phyloP scores from a whole-genome alignment of 331 rosid species.

The Quercus lobata region DNA sequence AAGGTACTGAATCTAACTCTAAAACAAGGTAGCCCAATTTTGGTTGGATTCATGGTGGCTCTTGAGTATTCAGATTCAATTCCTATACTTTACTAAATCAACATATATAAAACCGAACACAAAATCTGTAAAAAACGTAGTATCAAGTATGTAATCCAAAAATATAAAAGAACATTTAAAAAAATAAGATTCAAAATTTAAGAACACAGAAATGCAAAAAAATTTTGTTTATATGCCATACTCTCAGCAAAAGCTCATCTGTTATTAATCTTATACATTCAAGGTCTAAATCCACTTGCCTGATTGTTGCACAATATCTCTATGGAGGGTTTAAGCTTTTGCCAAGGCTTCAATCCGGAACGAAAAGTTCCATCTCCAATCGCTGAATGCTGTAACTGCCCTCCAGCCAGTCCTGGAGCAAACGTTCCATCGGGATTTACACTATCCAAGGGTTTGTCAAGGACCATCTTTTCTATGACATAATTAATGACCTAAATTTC shows the following conservation, averaged over 20 bases:
- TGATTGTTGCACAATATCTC: constrained; percentile 95
- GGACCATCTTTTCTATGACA: constrained; percentile 91
- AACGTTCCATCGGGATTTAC: constrained; percentile 57
- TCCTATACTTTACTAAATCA: not conserved
- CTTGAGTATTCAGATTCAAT: not conserved
- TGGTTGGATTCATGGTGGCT: not conserved
- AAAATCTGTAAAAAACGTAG: too few species aligned
- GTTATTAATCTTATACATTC: not conserved
- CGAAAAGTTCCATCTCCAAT: constrained; percentile 83
- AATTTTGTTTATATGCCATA: not conserved
- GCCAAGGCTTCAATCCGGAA: constrained; percentile 84
- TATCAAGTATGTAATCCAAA: too few species aligned
- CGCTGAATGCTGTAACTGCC: constrained; percentile 44
- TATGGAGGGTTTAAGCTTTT: constrained; percentile 81
- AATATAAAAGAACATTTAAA: not conserved
- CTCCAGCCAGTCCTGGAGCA: constrained; percentile 64
- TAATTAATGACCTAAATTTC: constrained; percentile 76
- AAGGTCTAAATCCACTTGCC: constrained; percentile 49
- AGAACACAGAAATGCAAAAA: not conserved
- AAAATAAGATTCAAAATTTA: not conserved
- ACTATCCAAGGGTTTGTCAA: constrained; percentile 81
- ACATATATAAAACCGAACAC: not conserved
- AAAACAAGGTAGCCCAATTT: not conserved
- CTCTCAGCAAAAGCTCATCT: not conserved
- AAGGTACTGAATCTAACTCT: not conserved